Conservation (phyloP, 345 rosid genomes). For the Laguncularia racemosa region DNA sequence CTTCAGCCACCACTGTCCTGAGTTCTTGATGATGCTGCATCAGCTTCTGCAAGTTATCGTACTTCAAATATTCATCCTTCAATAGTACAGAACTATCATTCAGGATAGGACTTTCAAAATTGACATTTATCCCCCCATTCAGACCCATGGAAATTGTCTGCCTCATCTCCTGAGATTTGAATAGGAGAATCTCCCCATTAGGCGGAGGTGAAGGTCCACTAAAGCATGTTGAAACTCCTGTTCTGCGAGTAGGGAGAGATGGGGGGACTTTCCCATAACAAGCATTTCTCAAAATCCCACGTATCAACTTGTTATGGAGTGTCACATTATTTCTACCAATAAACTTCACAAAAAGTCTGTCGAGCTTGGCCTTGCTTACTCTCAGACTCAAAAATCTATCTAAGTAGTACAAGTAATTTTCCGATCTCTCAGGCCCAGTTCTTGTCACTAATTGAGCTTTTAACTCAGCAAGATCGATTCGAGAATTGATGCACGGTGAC, state of each 20-base stretch:
- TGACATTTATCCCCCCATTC: conserved; percentile 22
- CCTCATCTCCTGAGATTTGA: conserved; percentile 6
- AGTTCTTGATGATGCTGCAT: conserved; percentile 34
- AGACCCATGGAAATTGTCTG: conserved; percentile 11
- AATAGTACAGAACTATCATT: conserved; percentile 7
- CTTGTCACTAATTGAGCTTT: conserved; percentile 33
- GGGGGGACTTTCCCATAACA: conserved; percentile 25
- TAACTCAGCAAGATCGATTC: conserved; percentile 19
- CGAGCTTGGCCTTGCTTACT: conserved; percentile 31
- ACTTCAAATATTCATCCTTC: conserved; percentile 17
- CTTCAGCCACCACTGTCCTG: conserved; percentile 10
- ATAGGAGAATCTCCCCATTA: conserved; percentile 14
- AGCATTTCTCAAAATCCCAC: conserved; percentile 36
- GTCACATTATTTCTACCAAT: conserved; percentile 34
- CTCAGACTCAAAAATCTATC: conserved; percentile 26
- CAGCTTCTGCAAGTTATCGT: conserved; percentile 16
- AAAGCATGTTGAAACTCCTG: conserved; percentile 7
- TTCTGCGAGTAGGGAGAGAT: conserved; percentile 6
- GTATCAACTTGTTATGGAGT: conserved; percentile 38
- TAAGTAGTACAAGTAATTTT: conserved; percentile 26
- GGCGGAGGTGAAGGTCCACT: conserved; percentile 5
- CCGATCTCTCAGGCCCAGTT: conserved; percentile 27
- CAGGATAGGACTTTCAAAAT: conserved; percentile 9
- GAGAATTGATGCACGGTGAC: conserved; percentile 20
- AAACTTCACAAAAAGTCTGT: conserved; percentile 27